phyloP scores from a whole-genome alignment of 148 eudicot species.

The Oxyria digyna region DNA sequence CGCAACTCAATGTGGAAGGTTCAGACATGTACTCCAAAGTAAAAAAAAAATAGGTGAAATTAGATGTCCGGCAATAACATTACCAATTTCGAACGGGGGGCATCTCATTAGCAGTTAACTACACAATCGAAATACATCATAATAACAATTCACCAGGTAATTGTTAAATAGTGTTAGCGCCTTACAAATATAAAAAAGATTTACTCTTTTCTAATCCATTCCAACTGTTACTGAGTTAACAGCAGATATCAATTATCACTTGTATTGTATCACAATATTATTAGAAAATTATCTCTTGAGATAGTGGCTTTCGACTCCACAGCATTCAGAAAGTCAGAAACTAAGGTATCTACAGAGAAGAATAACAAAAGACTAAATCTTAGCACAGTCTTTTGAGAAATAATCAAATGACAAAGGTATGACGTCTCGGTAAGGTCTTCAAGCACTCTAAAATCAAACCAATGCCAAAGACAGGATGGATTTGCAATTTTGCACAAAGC shows the following conservation, averaged over 20 bases:
- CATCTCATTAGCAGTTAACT: background rate
- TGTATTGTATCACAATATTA: background rate
- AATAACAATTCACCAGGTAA: background rate
- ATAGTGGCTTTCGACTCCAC: background rate
- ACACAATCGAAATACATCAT: background rate
- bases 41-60: background rate
- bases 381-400: background rate
- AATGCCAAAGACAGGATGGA: background rate
- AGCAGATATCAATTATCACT: background rate
- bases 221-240: background rate
- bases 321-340: background rate
- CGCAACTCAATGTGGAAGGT: background rate
- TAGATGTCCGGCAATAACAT: background rate
- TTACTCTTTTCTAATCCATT: background rate
- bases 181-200: background rate
- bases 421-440: background rate
- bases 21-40: background rate
- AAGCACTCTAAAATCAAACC: background rate
- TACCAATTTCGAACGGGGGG: background rate
- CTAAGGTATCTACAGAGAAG: background rate
- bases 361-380: background rate
- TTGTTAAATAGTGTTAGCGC: background rate
- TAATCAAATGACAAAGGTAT: background rate
- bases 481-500: background rate
- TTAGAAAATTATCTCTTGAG: background rate